Evolutionary conservation across 768 basidiomycete species (phyloP).

Genomic region (Lepiota brunneoincarnata): DNA sequence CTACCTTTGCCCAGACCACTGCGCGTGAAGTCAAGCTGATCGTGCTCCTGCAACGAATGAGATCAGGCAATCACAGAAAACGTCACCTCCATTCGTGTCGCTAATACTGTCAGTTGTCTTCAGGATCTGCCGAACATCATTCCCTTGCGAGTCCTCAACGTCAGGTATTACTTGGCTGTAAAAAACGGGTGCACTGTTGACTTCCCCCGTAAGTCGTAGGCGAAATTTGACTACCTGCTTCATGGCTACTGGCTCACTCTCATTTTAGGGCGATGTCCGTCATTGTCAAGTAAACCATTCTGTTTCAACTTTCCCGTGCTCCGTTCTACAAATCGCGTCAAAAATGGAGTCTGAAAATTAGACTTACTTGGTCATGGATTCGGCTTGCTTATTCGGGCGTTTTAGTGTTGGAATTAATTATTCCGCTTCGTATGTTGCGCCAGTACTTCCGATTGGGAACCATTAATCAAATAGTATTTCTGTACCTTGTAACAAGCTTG

Average conservation of each 20-base stretch:
- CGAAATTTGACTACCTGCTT: constrained; percentile 17
- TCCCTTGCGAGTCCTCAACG: constrained; percentile 89
- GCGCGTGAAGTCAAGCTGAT: constrained; percentile 96
- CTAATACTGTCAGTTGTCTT: constrained; percentile 89
- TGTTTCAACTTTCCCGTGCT: too few relatives aligned
- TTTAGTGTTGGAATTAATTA: too few relatives aligned
- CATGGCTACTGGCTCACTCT: constrained; percentile 11
- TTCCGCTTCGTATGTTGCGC: too few relatives aligned
- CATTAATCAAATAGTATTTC: too few relatives aligned
- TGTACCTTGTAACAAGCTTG: too few relatives aligned
- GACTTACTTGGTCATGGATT: too few relatives aligned
- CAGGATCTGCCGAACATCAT: constrained; percentile 97
- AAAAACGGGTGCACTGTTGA: constrained; percentile 97
- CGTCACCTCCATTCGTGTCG: constrained; percentile 90
- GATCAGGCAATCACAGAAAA: constrained; percentile 75
- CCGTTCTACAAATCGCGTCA: too few relatives aligned
- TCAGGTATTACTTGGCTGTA: constrained; percentile 96
- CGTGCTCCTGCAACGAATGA: constrained; percentile 91
- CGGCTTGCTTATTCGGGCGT: too few relatives aligned
- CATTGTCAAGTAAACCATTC: constrained; percentile 44
- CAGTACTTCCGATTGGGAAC: too few relatives aligned
- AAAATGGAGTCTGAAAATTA: too few relatives aligned
- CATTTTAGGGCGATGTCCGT: constrained; percentile 68
- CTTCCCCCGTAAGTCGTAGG: constrained; percentile 94
- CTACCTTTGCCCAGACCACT: constrained; percentile 94